Percentiles rank a stretch among this genome's conserved stretches.
Conservation (phyloP, 2,329 filamentous ascomycete species). For the Madurella mycetomatis region DNA sequence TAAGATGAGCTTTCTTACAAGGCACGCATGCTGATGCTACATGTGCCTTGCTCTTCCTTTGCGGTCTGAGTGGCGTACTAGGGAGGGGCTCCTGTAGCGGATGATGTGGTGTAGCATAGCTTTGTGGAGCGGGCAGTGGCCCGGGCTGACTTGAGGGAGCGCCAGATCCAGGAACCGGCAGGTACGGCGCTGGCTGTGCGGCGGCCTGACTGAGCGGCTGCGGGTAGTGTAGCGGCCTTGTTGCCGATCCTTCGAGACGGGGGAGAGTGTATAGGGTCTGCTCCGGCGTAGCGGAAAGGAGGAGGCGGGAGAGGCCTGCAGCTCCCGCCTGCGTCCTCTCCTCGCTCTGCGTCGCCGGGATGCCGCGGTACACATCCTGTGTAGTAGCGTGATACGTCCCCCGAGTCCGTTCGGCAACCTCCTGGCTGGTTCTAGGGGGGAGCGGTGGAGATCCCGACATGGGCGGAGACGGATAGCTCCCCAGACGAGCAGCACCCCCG, state of each 20-base stretch:
- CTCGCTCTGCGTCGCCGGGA: constrained; percentile 34
- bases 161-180: constrained; percentile 19
- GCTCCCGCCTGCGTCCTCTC: constrained; percentile 30
- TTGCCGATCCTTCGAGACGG: constrained; percentile 35
- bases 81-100: constrained; percentile 40
- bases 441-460: constrained; percentile 66
- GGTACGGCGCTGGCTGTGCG: constrained; percentile 30
- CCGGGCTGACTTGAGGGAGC: constrained; percentile 24
- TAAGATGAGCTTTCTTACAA: constrained; percentile 77
- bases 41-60: constrained; percentile 71
- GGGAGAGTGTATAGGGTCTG: constrained; percentile 38
- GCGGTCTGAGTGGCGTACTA: constrained; percentile 55
- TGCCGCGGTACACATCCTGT: constrained; percentile 50
- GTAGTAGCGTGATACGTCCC: constrained; percentile 42
- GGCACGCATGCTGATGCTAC: constrained; percentile 82
- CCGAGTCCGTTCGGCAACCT: constrained; percentile 53
- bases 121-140: constrained; percentile 33
- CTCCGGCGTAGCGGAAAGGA: constrained; percentile 36
- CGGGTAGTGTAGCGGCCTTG: constrained; percentile 33
- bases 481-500: constrained; percentile 49
- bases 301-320: constrained; percentile 32
- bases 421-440: constrained; percentile 54
- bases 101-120: constrained; percentile 30
- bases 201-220: constrained; percentile 29
- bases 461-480: constrained; percentile 67